A percentile compares a stretch with the other conserved stretches of the same genome.
Evolutionary conservation across 805 yeast genomes (phyloP).

Genomic region (Pichia phayaonensis): DNA sequence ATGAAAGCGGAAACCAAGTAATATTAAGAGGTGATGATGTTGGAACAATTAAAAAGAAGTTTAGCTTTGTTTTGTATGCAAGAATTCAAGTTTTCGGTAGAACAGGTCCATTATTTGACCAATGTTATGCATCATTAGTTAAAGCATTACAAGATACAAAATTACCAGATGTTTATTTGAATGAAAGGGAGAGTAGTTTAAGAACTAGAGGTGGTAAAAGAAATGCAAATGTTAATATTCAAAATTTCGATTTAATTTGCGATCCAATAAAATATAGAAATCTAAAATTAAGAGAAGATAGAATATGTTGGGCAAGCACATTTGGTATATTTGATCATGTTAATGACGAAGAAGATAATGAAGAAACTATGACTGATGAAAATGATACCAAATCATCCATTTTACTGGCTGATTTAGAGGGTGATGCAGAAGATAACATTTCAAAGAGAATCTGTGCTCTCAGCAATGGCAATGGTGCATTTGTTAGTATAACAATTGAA

Average conservation of each 20-base stretch:
- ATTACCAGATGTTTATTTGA: slow-evolving; percentile 63
- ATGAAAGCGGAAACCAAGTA: slow-evolving; percentile 43
- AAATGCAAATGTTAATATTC: slow-evolving; percentile 33
- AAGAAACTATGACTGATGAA: slow-evolving; percentile 25
- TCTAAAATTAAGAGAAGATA: slow-evolving; percentile 33
- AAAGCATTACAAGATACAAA: slow-evolving; percentile 51
- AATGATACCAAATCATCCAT: slow-evolving; percentile 23
- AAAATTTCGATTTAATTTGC: slow-evolving; percentile 48
- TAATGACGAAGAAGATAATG: slow-evolving; percentile 28
- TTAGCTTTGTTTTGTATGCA: slow-evolving; percentile 59
- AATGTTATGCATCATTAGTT: slow-evolving; percentile 62
- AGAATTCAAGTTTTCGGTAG: slow-evolving; percentile 71
- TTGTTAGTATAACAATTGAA: slow-evolving; percentile 38
- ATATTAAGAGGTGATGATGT: slow-evolving; percentile 36
- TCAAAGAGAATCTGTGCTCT: slow-evolving; percentile 46
- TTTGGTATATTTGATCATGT: slow-evolving; percentile 51
- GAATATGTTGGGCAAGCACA: slow-evolving; percentile 40
- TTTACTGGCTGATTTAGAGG: slow-evolving; percentile 69
- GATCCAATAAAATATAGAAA: slow-evolving; percentile 36
- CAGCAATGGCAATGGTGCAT: slow-evolving; percentile 20
- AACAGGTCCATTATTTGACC: slow-evolving; percentile 74
- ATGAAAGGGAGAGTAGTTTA: slow-evolving; percentile 40
- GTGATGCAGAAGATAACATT: slow-evolving; percentile 74
- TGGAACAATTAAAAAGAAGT: slow-evolving; percentile 36
- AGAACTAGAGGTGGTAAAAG: slow-evolving; percentile 10